phyloP scores from a whole-genome alignment of 2,329 filamentous ascomycete genomes.

The Pseudogymnoascus sp. region DNA sequence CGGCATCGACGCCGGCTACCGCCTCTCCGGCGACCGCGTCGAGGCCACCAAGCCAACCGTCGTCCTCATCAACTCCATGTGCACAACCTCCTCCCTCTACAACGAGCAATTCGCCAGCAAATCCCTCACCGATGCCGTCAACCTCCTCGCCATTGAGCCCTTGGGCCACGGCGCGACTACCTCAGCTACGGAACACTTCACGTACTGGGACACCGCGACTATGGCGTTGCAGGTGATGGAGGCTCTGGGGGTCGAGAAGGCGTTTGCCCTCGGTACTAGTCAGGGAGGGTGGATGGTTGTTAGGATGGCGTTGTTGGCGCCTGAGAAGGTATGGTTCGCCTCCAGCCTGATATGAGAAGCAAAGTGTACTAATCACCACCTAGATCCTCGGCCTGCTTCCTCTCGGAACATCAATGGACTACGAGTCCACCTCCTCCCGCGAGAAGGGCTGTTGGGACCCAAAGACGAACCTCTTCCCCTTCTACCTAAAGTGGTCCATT shows the following conservation, averaged over 20 bases:
- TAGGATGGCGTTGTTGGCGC: slow-evolving; percentile 44
- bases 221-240: slow-evolving; percentile 51
- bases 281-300: slow-evolving; percentile 46
- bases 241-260: slow-evolving; percentile 39
- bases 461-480: slow-evolving; percentile 34
- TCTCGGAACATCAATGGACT: slow-evolving; percentile 47
- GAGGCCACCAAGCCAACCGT: slow-evolving; percentile 45
- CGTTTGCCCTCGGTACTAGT: slow-evolving; percentile 44
- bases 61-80: slow-evolving; percentile 46
- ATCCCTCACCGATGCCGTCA: slow-evolving; percentile 35
- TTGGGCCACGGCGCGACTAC: slow-evolving; percentile 44
- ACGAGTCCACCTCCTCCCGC: slow-evolving; percentile 40
- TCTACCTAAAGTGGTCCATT: slow-evolving; percentile 36
- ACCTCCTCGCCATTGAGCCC: slow-evolving; percentile 46
- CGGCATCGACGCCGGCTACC: slow-evolving; percentile 40
- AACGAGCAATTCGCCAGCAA: slow-evolving; percentile 36
- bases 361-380: neutral
- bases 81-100: slow-evolving; percentile 41
- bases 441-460: slow-evolving; percentile 44
- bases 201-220: slow-evolving; percentile 47
- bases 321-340: slow-evolving; percentile 34
- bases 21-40: slow-evolving; percentile 28
- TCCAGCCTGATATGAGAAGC: too few relatives aligned
- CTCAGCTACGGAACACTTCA: slow-evolving; percentile 38
- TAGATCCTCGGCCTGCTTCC: slow-evolving; percentile 42